Evolutionary conservation across 129 eudicot species (phyloP).

Genomic region (Cynara cardunculus): DNA sequence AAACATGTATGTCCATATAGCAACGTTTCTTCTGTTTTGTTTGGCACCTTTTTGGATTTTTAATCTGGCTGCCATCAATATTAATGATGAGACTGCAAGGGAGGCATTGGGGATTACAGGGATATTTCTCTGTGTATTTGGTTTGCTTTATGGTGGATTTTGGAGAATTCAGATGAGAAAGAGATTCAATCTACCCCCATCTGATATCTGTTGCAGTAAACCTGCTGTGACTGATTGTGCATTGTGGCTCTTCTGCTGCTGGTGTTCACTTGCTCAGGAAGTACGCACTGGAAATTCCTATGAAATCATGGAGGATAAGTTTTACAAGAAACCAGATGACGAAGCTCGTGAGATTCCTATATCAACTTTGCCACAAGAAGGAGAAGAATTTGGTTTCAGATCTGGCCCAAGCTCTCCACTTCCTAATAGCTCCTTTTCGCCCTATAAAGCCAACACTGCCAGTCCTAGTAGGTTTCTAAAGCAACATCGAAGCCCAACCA

Average conservation of each 20-base stretch:
- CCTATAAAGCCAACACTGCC: slow-evolving; percentile 29
- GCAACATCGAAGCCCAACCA: slow-evolving; percentile 33
- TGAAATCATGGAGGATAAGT: slow-evolving; percentile 70
- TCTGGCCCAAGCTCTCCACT: slow-evolving; percentile 51
- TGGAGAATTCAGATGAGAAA: slow-evolving; percentile 99
- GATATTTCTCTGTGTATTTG: slow-evolving; percentile 73
- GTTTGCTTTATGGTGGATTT: slow-evolving; percentile 91
- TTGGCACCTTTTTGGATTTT: slow-evolving; percentile 89
- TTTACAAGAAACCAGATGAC: slow-evolving; percentile 39
- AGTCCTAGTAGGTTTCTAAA: slow-evolving; percentile 49
- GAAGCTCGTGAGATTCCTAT: slow-evolving; percentile 27
- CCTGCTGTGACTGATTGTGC: slow-evolving; percentile 78
- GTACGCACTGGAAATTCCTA: slow-evolving; percentile 85
- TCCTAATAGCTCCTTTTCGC: slow-evolving; percentile 24
- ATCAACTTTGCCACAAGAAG: slow-evolving; percentile 53
- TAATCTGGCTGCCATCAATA: slow-evolving; percentile 85
- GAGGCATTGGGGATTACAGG: slow-evolving; percentile 75
- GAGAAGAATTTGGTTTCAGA: slow-evolving; percentile 29
- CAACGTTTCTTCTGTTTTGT: slow-evolving; percentile 84
- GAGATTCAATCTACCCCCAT: slow-evolving; percentile 75
- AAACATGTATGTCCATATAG: slow-evolving; percentile 94
- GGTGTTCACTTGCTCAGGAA: slow-evolving; percentile 98
- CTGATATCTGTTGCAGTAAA: slow-evolving; percentile 57
- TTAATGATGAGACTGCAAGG: slow-evolving; percentile 63
- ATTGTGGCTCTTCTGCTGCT: slow-evolving; percentile 92